Evolutionary conservation across 2,329 filamentous ascomycete genomes (phyloP).

Genomic region (Cordyceps cicadae): DNA sequence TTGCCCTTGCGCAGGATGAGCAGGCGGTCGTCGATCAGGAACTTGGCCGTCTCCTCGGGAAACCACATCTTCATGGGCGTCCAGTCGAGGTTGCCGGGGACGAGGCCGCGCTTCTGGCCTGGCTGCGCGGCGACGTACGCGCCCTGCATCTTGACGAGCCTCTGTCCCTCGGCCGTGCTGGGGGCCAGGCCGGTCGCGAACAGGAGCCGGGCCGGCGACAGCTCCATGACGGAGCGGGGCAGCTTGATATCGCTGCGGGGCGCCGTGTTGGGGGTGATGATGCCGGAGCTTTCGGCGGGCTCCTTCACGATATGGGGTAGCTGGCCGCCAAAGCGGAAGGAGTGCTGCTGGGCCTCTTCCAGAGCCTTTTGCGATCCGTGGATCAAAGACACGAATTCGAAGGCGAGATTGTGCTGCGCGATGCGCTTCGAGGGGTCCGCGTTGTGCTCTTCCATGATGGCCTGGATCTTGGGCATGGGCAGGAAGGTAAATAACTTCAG

Average conservation of each 20-base stretch:
- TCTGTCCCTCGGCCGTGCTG: constrained; percentile 50
- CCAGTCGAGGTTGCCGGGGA: constrained; percentile 48
- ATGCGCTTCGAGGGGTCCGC: constrained; percentile 60
- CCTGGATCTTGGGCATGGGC: constrained; percentile 58
- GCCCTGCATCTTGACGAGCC: constrained; percentile 45
- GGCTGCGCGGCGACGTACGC: constrained; percentile 53
- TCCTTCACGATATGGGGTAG: constrained; percentile 24
- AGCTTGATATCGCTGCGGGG: constrained; percentile 49
- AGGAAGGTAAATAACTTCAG: constrained; percentile 89
- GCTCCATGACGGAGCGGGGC: constrained; percentile 47
- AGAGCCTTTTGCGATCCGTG: constrained; percentile 62
- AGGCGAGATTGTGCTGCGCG: constrained; percentile 77
- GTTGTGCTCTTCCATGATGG: constrained; percentile 60
- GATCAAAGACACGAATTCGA: constrained; percentile 71
- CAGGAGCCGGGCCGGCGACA: constrained; percentile 51
- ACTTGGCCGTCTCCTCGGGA: constrained; percentile 48
- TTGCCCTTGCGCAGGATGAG: constrained; percentile 56
- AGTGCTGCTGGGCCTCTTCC: constrained; percentile 50
- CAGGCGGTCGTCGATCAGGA: constrained; percentile 50
- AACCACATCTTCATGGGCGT: constrained; percentile 53
- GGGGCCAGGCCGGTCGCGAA: constrained; percentile 49
- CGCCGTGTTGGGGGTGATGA: constrained; percentile 37
- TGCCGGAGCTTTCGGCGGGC: constrained; percentile 22
- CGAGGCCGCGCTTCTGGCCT: constrained; percentile 34
- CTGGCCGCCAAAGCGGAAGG: constrained; percentile 36